Evolutionary conservation across 179 eudicot genomes (phyloP), one percentile per base, ranked within the genome.

Genomic region (Amaranthus tricolor): DNA sequence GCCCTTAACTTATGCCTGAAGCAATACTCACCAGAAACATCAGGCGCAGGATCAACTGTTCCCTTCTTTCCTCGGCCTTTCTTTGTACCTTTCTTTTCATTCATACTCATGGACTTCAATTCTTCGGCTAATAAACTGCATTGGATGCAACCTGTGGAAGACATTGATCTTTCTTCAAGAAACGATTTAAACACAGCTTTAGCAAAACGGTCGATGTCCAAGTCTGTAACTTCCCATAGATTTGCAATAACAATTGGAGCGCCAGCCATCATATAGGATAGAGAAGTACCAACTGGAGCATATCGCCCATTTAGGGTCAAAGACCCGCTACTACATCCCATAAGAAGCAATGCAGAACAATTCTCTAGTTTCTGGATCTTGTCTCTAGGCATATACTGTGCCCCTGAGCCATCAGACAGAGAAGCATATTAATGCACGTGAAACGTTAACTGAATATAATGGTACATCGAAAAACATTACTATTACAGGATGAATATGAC

Each of bases 261-360:
- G 7, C 99, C 99, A 1, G 95, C 96, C 64, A 87, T 73, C 14
- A 95, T 79, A 76, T 95, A 95, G 76, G 85, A 85, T 55, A 93
- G 86, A 20, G 96, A 90, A 72, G 90, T 83, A 48, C 97, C 95
- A 21, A 81, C 86, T 6, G 99, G 99, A 71, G 90, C 63, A 56
- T 91, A 95, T 2, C 77, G 56, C 11, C 99, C 97, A 19, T 85
- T 79, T 53, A 89, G 62, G 12, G 77, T 74, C 45, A 95, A 76
- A 56, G 91, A 83, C 59, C 99, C 99, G 67, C 99, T 95, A 53
- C 97, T 90, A 80, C 99, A 95, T 17, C 97, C 99, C 89, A 95
- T 90, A 53, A 95, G 88, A 71, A 93, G 85, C 51, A 88, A 79
- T n/a, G 97, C 97, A 17, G 99, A 89, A 75, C 97, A 95, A 5